Percentiles rank a stretch among this genome's conserved stretches.
Conservation (phyloP, 352 stramenopile genomes). For the Pythium guiyangense region DNA sequence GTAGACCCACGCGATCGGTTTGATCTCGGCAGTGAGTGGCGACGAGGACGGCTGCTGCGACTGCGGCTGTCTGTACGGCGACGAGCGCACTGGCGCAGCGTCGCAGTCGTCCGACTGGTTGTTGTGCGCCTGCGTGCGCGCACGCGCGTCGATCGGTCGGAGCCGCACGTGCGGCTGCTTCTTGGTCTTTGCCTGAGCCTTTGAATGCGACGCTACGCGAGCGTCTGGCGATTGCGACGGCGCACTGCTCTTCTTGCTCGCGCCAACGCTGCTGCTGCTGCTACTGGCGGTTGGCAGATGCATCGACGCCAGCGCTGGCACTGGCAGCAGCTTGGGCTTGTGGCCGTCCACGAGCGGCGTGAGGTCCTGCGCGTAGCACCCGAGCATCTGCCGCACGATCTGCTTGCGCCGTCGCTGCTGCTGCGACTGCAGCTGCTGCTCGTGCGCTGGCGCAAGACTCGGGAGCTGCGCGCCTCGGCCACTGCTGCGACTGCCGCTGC, state of each 20-base stretch:
- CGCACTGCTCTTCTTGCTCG: background rate
- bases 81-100: background rate
- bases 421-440: no score
- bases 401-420: conserved; percentile 28
- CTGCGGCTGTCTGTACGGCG: conserved; percentile 1
- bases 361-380: conserved; percentile 62
- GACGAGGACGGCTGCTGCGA: conserved; percentile 6
- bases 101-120: conserved; percentile 28
- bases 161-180: conserved; percentile 8
- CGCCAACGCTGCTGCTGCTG: background rate
- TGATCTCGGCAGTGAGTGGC: conserved; percentile 59
- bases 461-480: background rate
- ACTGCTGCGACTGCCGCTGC: background rate
- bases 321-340: conserved; percentile 40
- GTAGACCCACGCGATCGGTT: conserved; percentile 48
- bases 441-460: conserved; percentile 6
- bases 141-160: conserved; percentile 13
- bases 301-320: conserved; percentile 9
- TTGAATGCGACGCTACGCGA: background rate
- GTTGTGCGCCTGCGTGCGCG: conserved; percentile 4
- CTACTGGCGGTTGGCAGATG: conserved; percentile 1
- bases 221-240: background rate
- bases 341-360: conserved; percentile 45
- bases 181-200: conserved; percentile 5
- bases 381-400: conserved; percentile 23